Percentiles rank a stretch among this genome's conserved stretches.
phyloP scores from a whole-genome alignment of 108 stramenopile genomes.

The Seminavis robusta region DNA sequence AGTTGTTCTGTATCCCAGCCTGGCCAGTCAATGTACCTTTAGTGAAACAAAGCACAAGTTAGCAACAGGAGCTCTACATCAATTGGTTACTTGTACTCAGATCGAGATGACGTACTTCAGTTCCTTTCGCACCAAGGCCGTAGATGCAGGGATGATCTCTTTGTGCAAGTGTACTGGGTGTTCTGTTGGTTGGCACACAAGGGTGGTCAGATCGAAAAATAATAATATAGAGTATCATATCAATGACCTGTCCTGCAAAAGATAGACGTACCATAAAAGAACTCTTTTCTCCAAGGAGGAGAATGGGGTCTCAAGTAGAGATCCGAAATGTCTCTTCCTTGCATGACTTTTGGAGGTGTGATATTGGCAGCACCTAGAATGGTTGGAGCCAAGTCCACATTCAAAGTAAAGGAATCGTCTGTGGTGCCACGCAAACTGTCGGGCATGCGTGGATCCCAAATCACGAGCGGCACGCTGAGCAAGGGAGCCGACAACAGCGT shows the following conservation, averaged over 20 bases:
- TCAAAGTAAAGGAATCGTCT: slow-evolving; percentile 65
- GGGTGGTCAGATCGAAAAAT: too few species aligned
- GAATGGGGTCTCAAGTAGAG: slow-evolving; percentile 56
- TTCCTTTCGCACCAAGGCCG: slow-evolving; percentile 75
- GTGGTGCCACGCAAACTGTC: slow-evolving; percentile 32
- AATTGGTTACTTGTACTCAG: too few species aligned
- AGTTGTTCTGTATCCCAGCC: slow-evolving; percentile 70
- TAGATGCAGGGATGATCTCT: slow-evolving; percentile 53
- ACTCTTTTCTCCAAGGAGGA: slow-evolving; percentile 62
- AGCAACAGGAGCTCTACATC: too few species aligned
- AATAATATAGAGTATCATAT: too few species aligned
- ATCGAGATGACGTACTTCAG: too few species aligned
- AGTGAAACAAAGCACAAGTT: too few species aligned
- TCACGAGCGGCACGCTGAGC: slow-evolving; percentile 75
- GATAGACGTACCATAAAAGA: slow-evolving; percentile 86
- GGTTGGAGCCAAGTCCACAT: slow-evolving; percentile 77
- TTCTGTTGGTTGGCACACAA: slow-evolving; percentile 27
- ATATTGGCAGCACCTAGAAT: slow-evolving; percentile 67
- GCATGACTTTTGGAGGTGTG: slow-evolving; percentile 49
- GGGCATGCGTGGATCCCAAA: slow-evolving; percentile 78
- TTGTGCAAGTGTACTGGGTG: too few species aligned
- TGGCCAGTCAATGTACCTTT: slow-evolving; percentile 85
- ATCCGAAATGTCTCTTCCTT: slow-evolving; percentile 72
- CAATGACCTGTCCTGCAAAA: too few species aligned
- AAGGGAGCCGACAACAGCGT: too few species aligned